Conservation (phyloP, 169 alveolate species). For the Theileria parva region DNA sequence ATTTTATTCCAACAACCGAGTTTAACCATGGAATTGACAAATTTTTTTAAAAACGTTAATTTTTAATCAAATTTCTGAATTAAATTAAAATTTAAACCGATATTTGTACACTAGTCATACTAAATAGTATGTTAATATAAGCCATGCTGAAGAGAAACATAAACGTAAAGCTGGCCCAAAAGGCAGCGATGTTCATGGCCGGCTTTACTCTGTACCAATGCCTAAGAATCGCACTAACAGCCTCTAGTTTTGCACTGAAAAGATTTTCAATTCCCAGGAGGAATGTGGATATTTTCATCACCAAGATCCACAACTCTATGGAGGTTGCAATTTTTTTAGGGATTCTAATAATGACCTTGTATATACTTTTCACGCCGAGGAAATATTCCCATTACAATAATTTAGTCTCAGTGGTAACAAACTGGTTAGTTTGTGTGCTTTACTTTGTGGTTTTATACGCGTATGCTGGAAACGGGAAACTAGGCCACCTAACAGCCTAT, state of each 20-base stretch:
- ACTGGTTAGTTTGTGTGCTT: constrained; percentile 17
- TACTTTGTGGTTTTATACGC: constrained; percentile 1
- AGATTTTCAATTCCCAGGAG: constrained; percentile 21
- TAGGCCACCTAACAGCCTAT: constrained; percentile 27
- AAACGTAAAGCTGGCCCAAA: background rate
- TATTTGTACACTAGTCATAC: background rate
- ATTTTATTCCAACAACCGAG: no score
- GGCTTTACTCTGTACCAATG: constrained; percentile 13
- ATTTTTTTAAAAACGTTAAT: background rate
- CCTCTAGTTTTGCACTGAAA: constrained; percentile 23
- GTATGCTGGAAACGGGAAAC: background rate
- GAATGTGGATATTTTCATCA: constrained; percentile 25
- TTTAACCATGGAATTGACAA: no score
- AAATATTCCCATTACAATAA: background rate
- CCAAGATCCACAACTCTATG: constrained; percentile 35
- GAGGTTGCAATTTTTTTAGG: constrained; percentile 26
- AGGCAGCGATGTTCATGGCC: constrained; percentile 32
- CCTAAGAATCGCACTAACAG: constrained; percentile 24
- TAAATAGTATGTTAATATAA: background rate
- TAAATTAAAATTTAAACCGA: background rate
- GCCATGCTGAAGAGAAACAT: background rate
- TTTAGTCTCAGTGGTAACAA: constrained; percentile 5
- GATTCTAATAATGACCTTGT: background rate
- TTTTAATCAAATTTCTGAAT: background rate
- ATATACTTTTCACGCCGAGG: constrained; percentile 1